Percentiles rank a stretch among this genome's conserved stretches.
phyloP scores from a whole-genome alignment of 2,329 filamentous ascomycete species.

The Verruconis gallopava region DNA sequence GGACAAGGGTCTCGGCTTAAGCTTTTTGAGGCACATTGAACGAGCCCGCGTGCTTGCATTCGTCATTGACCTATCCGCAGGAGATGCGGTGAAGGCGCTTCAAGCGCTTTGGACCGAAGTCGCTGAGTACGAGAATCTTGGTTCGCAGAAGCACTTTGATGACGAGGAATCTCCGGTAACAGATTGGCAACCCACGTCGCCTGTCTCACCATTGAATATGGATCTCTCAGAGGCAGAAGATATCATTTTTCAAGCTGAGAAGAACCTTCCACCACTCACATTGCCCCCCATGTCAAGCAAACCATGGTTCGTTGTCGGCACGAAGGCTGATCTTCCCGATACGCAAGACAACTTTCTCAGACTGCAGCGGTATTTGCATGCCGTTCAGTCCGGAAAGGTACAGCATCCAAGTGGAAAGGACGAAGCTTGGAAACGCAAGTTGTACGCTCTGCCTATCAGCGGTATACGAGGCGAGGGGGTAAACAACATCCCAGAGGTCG shows the following conservation, averaged over 20 bases:
- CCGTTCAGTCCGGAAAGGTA: constrained; percentile 47
- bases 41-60: constrained; percentile 87
- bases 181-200: constrained; percentile 15
- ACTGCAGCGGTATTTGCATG: constrained; percentile 57
- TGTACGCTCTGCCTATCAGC: constrained; percentile 69
- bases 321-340: constrained; percentile 72
- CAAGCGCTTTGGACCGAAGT: constrained; percentile 84
- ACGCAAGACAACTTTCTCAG: constrained; percentile 65
- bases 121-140: constrained; percentile 70
- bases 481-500: constrained; percentile 59
- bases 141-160: constrained; percentile 56
- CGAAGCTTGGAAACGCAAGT: constrained; percentile 45
- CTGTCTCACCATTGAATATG: not conserved
- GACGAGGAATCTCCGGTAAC: constrained; percentile 43
- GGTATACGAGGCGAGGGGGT: constrained; percentile 81
- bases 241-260: not conserved
- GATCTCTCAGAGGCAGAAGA: not conserved
- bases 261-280: constrained; percentile 31
- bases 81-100: constrained; percentile 66
- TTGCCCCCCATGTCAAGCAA: constrained; percentile 75
- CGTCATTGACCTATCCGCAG: constrained; percentile 72
- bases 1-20: constrained; percentile 79
- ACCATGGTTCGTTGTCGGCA: constrained; percentile 92
- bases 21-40: constrained; percentile 88
- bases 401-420: constrained; percentile 59